Base-by-base conservation (phyloP, 768 basidiomycete species). In the Tulasnella sp. region DNA sequence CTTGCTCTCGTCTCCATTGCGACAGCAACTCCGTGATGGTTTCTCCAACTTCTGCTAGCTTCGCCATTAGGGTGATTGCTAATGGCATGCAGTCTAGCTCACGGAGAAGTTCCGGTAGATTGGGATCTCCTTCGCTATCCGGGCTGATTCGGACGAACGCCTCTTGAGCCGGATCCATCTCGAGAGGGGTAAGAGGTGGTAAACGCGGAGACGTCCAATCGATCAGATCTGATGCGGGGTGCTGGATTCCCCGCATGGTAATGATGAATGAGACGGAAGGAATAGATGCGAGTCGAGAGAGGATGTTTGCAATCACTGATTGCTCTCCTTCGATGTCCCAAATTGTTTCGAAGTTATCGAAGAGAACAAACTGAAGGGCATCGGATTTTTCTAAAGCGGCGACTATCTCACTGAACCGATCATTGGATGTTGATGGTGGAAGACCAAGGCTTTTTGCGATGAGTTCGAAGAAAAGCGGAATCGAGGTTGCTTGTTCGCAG, bases 311-410 rank as follows among this genome's bases (percentile, higher is more conserved):
- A 31, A 68, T 58, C 20, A 57, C 52, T 8, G 45, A 54, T 47
- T 57, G 61, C 19, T 48, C 53, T 3, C 52, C 55, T 6, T 48
- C 53, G 37, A 58, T 56, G 51, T 66, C 60, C 68, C 67, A 69
- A 3, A 65, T 60, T 4, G 68, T 67, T 58, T 71, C 70, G 46
- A 71, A 68, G 46, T 70, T 67, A 48, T 70, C 68, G 7, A 71
- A 57, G 20, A 70, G 51, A 20, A 71, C 28, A 22, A 70, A 37
- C 5, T 64, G 55, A 6, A 59, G 62, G 3, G 58, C 57, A n/a
- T 54, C 56, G 9, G 59, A 53, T 53, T 44, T 39, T 20, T 53
- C 37, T 16, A 65, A 61, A 45, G 62, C 61, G 16, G 42, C 44
- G 24, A 62, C 37, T 37, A 62, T 58, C 44, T 60, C 53, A 9